Evolutionary conservation across 2,329 filamentous ascomycete genomes (phyloP).

Genomic region (Phialocephala subalpina): DNA sequence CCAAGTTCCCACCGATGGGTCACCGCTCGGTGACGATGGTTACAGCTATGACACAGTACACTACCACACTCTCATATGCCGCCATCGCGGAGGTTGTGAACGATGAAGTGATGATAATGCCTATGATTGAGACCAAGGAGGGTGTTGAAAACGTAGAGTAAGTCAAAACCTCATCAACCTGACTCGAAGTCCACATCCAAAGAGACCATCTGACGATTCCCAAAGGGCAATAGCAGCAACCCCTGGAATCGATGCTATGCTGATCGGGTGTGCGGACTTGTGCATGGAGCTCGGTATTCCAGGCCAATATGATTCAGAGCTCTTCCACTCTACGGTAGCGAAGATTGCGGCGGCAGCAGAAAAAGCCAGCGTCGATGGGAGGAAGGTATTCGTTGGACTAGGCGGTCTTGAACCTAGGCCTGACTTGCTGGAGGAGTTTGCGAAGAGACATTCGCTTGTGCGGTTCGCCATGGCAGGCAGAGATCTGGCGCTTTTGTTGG

Average conservation of each 20-base stretch:
- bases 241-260: not conserved
- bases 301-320: constrained; percentile 4
- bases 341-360: constrained; percentile 10
- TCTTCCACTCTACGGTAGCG: constrained; percentile 3
- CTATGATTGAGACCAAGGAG: constrained; percentile 5
- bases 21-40: constrained; percentile 12
- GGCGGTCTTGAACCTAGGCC: constrained; percentile 9
- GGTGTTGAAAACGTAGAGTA: constrained; percentile 8
- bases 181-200: not conserved
- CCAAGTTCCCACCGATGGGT: not conserved
- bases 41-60: constrained; percentile 7
- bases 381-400: constrained; percentile 10
- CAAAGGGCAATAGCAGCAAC: constrained; percentile 2
- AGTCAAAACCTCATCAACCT: not conserved
- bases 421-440: constrained; percentile 5
- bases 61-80: constrained; percentile 1
- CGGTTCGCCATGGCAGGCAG: constrained; percentile 13
- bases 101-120: constrained; percentile 10
- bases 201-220: not conserved
- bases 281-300: constrained; percentile 13
- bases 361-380: constrained; percentile 9
- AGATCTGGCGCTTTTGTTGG: constrained; percentile 8
- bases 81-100: constrained; percentile 7
- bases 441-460: constrained; percentile 8
- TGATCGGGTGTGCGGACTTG: constrained; percentile 13